Base-by-base conservation (phyloP, 1,284 basidiomycete species). In the Phaffia rhodozyma region DNA sequence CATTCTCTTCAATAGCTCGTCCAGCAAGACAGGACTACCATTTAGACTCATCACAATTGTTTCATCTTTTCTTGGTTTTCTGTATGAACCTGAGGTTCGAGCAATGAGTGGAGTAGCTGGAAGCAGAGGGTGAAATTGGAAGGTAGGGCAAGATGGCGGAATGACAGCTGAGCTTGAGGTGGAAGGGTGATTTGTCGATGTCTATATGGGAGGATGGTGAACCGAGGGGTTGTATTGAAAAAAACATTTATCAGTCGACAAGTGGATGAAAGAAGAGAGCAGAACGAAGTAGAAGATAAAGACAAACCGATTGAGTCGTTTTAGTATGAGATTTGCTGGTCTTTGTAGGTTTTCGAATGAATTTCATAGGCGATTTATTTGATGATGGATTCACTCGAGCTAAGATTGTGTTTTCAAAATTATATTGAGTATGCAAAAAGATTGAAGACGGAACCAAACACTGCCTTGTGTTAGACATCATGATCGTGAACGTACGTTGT, bases 381-480 rank as follows among this genome's bases (percentile, higher is more conserved):
- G 55, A 32, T 47, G 21, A n/a, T 21, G 61, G 27, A n/a, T 62
- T 62, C 47, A 56, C 54, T 30, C 61, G 61, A 50, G 61, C 61
- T 62, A 48, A 16, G 20, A 32, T n/a, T 13, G 1, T n/a, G n/a
- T n/a, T n/a, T n/a, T n/a, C n/a, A n/a, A n/a, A n/a, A 43, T 43
- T 43, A 7, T 16, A 11, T 7, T 43, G 16, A 2, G 16, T 2
- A 43, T 43, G 38, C 9, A 16, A 43, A 43, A 11, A 53, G 34
- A 11, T 32, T 3, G 43, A n/a, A 34, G 23, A 13, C 52, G 47
- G 51, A 9, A 9, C 32, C 32, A 34, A 43, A 16, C 13, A 16
- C 38, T 16, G 5, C 2, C 13, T 43, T 43, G 7, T 43, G 13
- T 43, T 43, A 2, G 16, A 2, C 54, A 32, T 20, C 21, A 6